phyloP scores from a whole-genome alignment of 345 rosid species.

The Reutealis trisperma region DNA sequence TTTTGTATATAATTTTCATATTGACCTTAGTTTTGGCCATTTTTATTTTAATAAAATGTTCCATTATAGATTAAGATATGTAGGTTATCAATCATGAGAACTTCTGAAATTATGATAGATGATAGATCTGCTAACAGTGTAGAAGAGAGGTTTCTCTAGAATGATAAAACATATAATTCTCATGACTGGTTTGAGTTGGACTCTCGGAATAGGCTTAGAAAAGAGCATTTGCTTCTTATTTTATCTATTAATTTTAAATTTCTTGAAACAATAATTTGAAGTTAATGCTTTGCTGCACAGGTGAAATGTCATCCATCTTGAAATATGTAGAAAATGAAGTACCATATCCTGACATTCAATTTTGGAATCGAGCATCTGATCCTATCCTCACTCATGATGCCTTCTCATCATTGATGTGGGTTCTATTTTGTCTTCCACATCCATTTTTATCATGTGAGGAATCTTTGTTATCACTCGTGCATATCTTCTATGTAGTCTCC shows the following conservation, averaged over 20 bases:
- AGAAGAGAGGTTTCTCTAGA: no score
- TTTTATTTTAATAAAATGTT: background rate
- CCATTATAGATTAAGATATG: background rate
- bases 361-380: constrained; percentile 78
- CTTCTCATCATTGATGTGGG: constrained; percentile 96
- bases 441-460: constrained; percentile 79
- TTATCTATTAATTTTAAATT: background rate
- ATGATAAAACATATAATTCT: no score
- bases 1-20: background rate
- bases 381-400: constrained; percentile 87
- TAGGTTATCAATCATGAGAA: background rate
- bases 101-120: background rate
- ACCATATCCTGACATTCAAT: constrained; percentile 49
- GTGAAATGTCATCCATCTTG: constrained; percentile 43
- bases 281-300: constrained; percentile 40
- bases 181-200: no score
- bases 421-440: constrained; percentile 84
- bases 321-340: constrained; percentile 45
- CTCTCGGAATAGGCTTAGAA: background rate
- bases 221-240: background rate
- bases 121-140: background rate
- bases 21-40: background rate
- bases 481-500: constrained; percentile 71
- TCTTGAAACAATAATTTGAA: background rate
- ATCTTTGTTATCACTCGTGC: constrained; percentile 77